Percentiles rank a stretch among this genome's conserved stretches.
Conservation (phyloP, 2,329 filamentous ascomycete species). For the Penicillium brasilianum region DNA sequence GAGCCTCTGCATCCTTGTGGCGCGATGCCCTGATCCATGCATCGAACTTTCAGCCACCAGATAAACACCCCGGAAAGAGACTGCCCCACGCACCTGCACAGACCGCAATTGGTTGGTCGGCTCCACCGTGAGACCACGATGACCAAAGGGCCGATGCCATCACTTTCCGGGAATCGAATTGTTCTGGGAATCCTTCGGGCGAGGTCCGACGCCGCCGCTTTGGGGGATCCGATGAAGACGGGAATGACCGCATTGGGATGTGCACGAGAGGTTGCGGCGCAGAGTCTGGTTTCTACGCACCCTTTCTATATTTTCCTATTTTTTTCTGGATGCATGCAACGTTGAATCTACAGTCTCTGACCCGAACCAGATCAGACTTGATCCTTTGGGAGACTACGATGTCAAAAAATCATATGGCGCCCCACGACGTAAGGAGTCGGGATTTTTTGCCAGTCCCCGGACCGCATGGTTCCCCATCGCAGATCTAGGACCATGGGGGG, state of each 20-base stretch:
- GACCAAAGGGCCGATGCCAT: constrained; percentile 22
- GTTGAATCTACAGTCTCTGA: constrained; percentile 10
- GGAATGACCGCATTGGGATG: constrained; percentile 36
- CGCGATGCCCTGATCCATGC: neutral
- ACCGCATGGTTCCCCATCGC: constrained; percentile 27
- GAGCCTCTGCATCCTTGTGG: neutral
- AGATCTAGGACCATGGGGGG: neutral
- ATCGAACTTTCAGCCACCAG: neutral
- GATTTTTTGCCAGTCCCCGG: constrained; percentile 24
- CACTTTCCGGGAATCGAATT: constrained; percentile 4
- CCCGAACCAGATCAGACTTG: constrained; percentile 4
- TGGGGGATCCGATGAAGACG: constrained; percentile 24
- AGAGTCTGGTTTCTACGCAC: neutral
- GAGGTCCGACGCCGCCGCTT: constrained; percentile 26
- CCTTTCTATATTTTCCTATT: neutral
- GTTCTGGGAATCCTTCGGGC: constrained; percentile 7
- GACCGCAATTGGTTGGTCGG: constrained; percentile 31
- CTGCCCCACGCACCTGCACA: constrained; percentile 15
- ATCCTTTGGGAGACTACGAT: constrained; percentile 13
- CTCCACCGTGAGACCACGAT: constrained; percentile 23
- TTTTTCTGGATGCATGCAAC: constrained; percentile 23
- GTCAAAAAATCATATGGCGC: constrained; percentile 28
- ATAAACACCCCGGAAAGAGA: constrained; percentile 10
- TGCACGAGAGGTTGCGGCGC: constrained; percentile 8
- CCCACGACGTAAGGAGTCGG: constrained; percentile 36